Evolutionary conservation across 768 basidiomycete species (phyloP).

Genomic region (Leccinum variicolor): DNA sequence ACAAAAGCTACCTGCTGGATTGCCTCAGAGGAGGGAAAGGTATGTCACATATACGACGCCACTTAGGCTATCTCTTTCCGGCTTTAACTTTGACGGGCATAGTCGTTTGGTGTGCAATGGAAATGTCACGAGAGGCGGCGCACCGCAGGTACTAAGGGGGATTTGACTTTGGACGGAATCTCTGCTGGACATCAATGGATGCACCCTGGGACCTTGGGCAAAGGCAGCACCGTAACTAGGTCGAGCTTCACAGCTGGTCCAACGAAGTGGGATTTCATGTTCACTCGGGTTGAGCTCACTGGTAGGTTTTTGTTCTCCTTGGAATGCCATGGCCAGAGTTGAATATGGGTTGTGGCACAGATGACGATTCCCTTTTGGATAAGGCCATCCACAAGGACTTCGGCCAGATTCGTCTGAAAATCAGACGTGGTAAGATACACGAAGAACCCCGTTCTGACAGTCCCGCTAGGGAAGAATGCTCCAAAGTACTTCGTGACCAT

Average conservation of each 20-base stretch:
- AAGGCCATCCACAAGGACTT: slow-evolving; percentile 6
- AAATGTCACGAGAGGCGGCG: not conserved
- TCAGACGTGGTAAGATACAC: not conserved
- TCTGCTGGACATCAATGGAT: not conserved
- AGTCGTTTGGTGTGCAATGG: not conserved
- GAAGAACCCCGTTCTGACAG: not conserved
- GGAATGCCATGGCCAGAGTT: not conserved
- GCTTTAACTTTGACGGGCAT: not conserved
- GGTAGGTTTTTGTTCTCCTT: not conserved
- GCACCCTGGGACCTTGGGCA: not conserved
- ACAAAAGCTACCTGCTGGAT: not conserved
- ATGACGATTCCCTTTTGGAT: slow-evolving; percentile 18
- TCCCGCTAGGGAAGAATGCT: fast-evolving
- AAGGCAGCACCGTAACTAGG: not conserved
- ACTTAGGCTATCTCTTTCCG: not conserved
- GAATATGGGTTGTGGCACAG: slow-evolving; percentile 1
- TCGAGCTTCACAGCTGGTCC: not conserved
- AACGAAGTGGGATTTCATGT: not conserved
- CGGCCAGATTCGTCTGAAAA: slow-evolving; percentile 12
- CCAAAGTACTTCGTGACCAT: not conserved
- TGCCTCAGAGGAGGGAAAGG: not conserved
- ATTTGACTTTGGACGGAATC: not conserved
- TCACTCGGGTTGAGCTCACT: not conserved
- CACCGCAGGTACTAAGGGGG: not conserved
- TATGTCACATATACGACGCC: not conserved